phyloP scores from a whole-genome alignment of 208 protist species.

The Leishmania turanica region DNA sequence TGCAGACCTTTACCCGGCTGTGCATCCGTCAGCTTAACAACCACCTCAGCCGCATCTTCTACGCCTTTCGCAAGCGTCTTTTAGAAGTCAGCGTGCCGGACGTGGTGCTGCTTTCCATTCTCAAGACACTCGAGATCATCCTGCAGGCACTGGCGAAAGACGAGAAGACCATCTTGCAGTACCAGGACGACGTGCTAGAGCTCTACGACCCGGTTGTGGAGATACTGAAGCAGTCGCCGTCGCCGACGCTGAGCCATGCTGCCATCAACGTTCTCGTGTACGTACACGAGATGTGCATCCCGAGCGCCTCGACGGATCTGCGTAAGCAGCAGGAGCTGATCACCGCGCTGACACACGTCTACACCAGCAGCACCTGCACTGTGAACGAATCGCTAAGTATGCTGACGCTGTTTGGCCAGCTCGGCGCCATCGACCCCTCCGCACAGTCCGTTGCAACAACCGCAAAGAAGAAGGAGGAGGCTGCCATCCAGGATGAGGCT shows the following conservation, averaged over 20 bases:
- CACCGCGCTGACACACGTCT: constrained; percentile 64
- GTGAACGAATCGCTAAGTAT: constrained; percentile 68
- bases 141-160: constrained; percentile 57
- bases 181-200: constrained; percentile 83
- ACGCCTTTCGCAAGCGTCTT: constrained; percentile 73
- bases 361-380: constrained; percentile 70
- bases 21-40: constrained; percentile 68
- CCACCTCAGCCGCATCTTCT: constrained; percentile 85
- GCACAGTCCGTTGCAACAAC: constrained; percentile 46
- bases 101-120: constrained; percentile 69
- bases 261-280: constrained; percentile 81
- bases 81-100: constrained; percentile 63
- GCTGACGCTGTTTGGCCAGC: constrained; percentile 87
- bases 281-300: constrained; percentile 72
- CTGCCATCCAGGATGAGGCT: constrained; percentile 75
- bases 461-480: constrained; percentile 70
- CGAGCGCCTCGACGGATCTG: constrained; percentile 40
- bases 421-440: constrained; percentile 85
- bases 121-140: constrained; percentile 81
- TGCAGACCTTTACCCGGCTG: constrained; percentile 84
- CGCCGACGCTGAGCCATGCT: constrained; percentile 69
- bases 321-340: constrained; percentile 77
- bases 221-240: constrained; percentile 72
- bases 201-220: constrained; percentile 71
- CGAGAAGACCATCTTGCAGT: constrained; percentile 68